Percentiles rank a stretch among this genome's conserved stretches.
Conservation (phyloP, 495 filamentous ascomycete genomes). For the Penicillium tannophilum region DNA sequence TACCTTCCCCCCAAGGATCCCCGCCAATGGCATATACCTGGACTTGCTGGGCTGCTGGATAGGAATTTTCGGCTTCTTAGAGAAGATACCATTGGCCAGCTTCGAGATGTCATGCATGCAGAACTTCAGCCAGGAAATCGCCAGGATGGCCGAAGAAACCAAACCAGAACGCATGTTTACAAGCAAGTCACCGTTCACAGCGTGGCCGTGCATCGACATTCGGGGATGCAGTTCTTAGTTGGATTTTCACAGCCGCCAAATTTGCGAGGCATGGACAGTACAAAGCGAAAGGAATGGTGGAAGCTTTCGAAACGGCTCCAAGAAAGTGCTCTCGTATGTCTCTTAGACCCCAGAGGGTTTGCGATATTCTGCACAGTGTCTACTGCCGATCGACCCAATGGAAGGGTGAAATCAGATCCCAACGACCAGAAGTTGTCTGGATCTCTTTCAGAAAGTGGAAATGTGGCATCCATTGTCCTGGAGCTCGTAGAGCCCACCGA, state of each 20-base stretch:
- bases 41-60: constrained; percentile 55
- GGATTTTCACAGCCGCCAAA: not conserved
- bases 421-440: not conserved
- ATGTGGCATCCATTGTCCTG: not conserved
- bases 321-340: constrained; percentile 8
- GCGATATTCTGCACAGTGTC: constrained; percentile 7
- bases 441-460: not conserved
- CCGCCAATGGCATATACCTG: constrained; percentile 52
- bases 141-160: constrained; percentile 24
- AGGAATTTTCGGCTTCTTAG: constrained; percentile 65
- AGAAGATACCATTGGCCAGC: constrained; percentile 31
- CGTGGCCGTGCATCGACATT: not conserved
- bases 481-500: constrained; percentile 3
- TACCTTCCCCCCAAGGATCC: constrained; percentile 61
- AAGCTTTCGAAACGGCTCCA: constrained; percentile 4
- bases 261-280: not conserved
- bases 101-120: constrained; percentile 50
- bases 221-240: constrained; percentile 8
- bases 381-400: not conserved
- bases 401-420: not conserved
- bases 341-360: constrained; percentile 4
- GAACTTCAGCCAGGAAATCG: not conserved
- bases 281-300: constrained; percentile 5
- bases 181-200: constrained; percentile 4
- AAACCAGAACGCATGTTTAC: constrained; percentile 4